phyloP scores from a whole-genome alignment of 2,329 filamentous ascomycete species.

The Periconia sp. region DNA sequence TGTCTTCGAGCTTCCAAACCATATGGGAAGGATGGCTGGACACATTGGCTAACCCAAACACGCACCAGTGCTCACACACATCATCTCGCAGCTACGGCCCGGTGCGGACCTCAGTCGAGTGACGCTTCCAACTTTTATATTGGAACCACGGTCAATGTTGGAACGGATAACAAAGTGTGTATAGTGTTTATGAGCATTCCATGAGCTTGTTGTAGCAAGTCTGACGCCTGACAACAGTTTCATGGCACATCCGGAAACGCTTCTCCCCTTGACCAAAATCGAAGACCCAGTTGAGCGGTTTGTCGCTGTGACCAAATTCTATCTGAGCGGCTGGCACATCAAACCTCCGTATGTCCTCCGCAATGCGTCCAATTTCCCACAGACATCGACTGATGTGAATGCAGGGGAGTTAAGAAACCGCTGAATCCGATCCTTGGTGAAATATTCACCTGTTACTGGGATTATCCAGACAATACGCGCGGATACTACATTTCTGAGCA shows the following conservation, averaged over 20 bases:
- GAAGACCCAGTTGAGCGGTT: slow-evolving; percentile 90
- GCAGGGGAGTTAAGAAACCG: slow-evolving; percentile 94
- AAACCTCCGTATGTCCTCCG: slow-evolving; percentile 76
- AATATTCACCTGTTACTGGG: slow-evolving; percentile 94
- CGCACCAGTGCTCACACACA: slow-evolving; percentile 80
- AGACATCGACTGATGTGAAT: slow-evolving; percentile 27
- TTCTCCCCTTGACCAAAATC: slow-evolving; percentile 82
- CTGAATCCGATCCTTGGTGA: slow-evolving; percentile 96
- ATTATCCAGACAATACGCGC: slow-evolving; percentile 77
- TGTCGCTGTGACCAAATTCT: slow-evolving; percentile 95
- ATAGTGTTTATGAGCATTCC: neutral
- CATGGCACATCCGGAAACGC: slow-evolving; percentile 97
- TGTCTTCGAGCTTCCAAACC: slow-evolving; percentile 31
- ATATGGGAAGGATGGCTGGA: neutral
- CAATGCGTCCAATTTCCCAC: slow-evolving; percentile 3
- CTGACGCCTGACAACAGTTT: slow-evolving; percentile 63
- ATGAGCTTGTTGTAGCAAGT: neutral
- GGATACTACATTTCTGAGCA: slow-evolving; percentile 98
- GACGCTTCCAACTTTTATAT: slow-evolving; percentile 93
- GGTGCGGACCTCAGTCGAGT: slow-evolving; percentile 94
- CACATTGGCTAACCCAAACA: slow-evolving; percentile 16
- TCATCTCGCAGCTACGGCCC: slow-evolving; percentile 94
- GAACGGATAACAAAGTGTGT: slow-evolving; percentile 96
- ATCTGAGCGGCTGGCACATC: slow-evolving; percentile 98
- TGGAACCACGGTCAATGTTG: slow-evolving; percentile 96